phyloP scores from a whole-genome alignment of 2,329 filamentous ascomycete species.

The Chrysoporthe puriensis region DNA sequence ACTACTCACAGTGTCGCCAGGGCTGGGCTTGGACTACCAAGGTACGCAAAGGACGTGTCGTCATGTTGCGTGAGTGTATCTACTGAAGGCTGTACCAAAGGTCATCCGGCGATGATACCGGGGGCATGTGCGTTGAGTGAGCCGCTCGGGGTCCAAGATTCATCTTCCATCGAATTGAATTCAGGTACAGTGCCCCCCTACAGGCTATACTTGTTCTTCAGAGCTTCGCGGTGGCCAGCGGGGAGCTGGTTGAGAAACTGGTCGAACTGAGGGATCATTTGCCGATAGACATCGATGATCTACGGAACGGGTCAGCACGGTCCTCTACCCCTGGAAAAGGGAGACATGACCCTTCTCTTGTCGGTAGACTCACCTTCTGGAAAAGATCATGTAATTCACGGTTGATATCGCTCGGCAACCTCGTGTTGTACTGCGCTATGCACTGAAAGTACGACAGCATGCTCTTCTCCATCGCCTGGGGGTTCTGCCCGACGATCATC shows the following conservation, averaged over 20 bases:
- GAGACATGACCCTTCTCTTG: neutral
- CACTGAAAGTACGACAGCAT: constrained; percentile 80
- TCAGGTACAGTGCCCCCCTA: constrained; percentile 1
- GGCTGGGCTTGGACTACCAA: neutral
- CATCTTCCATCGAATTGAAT: neutral
- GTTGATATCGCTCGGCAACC: constrained; percentile 62
- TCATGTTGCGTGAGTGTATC: neutral
- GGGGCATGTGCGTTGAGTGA: neutral
- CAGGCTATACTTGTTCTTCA: constrained; percentile 50
- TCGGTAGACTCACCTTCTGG: constrained; percentile 65
- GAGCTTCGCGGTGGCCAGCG: constrained; percentile 52
- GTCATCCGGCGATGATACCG: neutral
- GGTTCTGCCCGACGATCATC: constrained; percentile 81
- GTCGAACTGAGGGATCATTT: constrained; percentile 62
- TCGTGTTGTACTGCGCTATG: constrained; percentile 77
- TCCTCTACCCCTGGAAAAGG: constrained; percentile 33
- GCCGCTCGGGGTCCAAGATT: neutral
- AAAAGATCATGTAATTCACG: constrained; percentile 73
- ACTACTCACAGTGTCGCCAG: neutral
- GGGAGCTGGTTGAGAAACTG: constrained; percentile 57
- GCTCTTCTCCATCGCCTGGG: constrained; percentile 86
- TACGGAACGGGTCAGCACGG: constrained; percentile 2
- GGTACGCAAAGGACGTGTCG: neutral
- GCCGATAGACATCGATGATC: constrained; percentile 59
- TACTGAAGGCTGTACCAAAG: neutral